Base-by-base conservation (phyloP, 306 rosid species). In the Lagenaria siceraria region DNA sequence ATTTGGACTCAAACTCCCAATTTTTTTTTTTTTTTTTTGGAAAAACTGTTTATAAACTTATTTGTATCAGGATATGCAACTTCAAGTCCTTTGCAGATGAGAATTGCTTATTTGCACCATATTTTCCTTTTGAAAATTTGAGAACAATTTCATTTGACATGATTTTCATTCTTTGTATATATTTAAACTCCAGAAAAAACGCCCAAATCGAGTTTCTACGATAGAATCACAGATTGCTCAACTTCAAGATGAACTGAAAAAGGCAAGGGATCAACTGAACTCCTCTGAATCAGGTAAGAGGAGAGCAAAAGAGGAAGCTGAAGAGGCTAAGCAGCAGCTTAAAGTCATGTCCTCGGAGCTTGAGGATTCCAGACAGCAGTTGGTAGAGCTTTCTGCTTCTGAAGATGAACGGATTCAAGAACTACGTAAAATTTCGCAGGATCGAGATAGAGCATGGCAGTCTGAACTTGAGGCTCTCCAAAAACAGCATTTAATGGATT, bases 361-460 rank as follows among this genome's bases (percentile, higher is more conserved):
- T 36, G 89, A 91, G 78, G 97, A 91, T 52, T 89, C 98, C 55
- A 86, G 82, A 49, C 96, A 86, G 77, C 96, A 91, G 76, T 87
- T 89, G 71, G 3, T 77, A 31, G 98, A 93, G 35, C 75, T 91
- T 56, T 91, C 98, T 54, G 86, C 87, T 72, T 91, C 90, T 43
- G 98, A 93, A 82, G 97, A 93, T 33, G 90, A 78, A 25, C 88
- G 98, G 64, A 83, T 93, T 76, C 87, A 81, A 81, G 97, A 93
- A 79, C 96, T 94, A 24, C 87, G 89, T 15, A 84, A 85, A 78
- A 80, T 90, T 61, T 94, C 98, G 10, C 98, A 91, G 70, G 97
- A 91, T 66, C 91, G 98, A 3, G 98, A 94, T 82, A 82, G 90
- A 81, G 97, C 86, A n/a, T 94, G 98, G 98, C 91, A 94, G 63